Percentiles rank a stretch among this genome's conserved stretches.
Evolutionary conservation across 2,329 filamentous ascomycete genomes (phyloP).

Genomic region (Ascochyta rabiei): DNA sequence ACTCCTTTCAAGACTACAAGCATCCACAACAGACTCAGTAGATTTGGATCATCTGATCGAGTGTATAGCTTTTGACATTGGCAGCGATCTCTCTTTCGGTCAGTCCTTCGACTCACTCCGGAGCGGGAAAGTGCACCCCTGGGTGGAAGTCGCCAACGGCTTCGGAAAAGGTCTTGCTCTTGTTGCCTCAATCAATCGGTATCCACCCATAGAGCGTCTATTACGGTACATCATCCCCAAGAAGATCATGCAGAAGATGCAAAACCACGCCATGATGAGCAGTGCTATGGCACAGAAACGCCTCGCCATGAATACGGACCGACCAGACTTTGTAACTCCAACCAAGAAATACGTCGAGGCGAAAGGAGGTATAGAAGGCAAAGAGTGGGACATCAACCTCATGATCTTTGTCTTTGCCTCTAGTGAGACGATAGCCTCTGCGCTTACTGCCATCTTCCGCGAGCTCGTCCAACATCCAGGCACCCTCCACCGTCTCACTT

Average conservation of each 20-base stretch:
- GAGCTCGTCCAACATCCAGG: conserved; percentile 41
- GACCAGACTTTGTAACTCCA: conserved; percentile 39
- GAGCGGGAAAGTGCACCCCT: conserved; percentile 46
- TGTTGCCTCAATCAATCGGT: conserved; percentile 36
- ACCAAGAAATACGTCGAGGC: conserved; percentile 30
- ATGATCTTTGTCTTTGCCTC: conserved; percentile 50
- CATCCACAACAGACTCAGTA: conserved; percentile 1
- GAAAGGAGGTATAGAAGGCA: conserved; percentile 22
- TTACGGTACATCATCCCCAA: conserved; percentile 34
- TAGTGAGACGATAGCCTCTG: conserved; percentile 52
- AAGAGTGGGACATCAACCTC: conserved; percentile 50
- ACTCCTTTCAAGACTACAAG: conserved; percentile 26
- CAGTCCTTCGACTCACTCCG: conserved; percentile 53
- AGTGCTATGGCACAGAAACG: conserved; percentile 31
- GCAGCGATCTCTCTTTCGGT: conserved; percentile 59
- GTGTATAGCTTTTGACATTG: conserved; percentile 34
- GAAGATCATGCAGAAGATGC: conserved; percentile 27
- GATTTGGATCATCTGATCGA: conserved; percentile 28
- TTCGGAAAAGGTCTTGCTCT: conserved; percentile 39
- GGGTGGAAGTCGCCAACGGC: conserved; percentile 41
- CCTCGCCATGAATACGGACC: conserved; percentile 22
- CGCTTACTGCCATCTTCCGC: conserved; percentile 45
- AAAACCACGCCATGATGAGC: conserved; percentile 33
- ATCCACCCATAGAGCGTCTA: conserved; percentile 32
- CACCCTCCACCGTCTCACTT: conserved; percentile 29